Evolutionary conservation across 805 yeast species (phyloP).

Genomic region (Metschnikowia noctiluminum): DNA sequence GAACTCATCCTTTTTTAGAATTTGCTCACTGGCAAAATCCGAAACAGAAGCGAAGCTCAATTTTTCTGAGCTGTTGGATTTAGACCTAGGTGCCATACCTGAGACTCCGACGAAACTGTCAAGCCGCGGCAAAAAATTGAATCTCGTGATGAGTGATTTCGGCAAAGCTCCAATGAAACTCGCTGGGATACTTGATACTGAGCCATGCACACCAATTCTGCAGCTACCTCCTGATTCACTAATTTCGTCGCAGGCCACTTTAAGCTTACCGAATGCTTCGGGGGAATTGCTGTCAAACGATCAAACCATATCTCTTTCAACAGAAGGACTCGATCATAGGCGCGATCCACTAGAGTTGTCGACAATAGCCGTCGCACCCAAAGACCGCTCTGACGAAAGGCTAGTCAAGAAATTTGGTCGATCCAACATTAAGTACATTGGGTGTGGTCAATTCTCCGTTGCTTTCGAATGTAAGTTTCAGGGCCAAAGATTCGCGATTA

Average conservation of each 20-base stretch:
- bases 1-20: conserved; percentile 31
- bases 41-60: conserved; percentile 20
- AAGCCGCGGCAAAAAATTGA: conserved; percentile 14
- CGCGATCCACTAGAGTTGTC: conserved; percentile 1
- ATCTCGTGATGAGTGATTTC: conserved; percentile 3
- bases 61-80: conserved; percentile 17
- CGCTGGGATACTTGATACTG: conserved; percentile 5
- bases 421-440: conserved; percentile 62
- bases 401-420: conserved; percentile 49
- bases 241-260: conserved; percentile 22
- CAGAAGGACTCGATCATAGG: conserved; percentile 1
- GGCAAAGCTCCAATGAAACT: conserved; percentile 1
- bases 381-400: conserved; percentile 36
- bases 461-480: conserved; percentile 80
- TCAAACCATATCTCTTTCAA: conserved; percentile 11
- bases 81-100: conserved; percentile 21
- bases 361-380: conserved; percentile 2
- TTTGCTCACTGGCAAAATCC: conserved; percentile 20
- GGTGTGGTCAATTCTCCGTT: conserved; percentile 84
- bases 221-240: conserved; percentile 19
- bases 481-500: conserved; percentile 75
- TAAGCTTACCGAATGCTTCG: conserved; percentile 11
- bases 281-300: conserved; percentile 10
- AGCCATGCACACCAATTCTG: conserved; percentile 21
- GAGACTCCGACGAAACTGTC: conserved; percentile 38